phyloP scores from a whole-genome alignment of 306 rosid genomes.

The Malus orientalis region DNA sequence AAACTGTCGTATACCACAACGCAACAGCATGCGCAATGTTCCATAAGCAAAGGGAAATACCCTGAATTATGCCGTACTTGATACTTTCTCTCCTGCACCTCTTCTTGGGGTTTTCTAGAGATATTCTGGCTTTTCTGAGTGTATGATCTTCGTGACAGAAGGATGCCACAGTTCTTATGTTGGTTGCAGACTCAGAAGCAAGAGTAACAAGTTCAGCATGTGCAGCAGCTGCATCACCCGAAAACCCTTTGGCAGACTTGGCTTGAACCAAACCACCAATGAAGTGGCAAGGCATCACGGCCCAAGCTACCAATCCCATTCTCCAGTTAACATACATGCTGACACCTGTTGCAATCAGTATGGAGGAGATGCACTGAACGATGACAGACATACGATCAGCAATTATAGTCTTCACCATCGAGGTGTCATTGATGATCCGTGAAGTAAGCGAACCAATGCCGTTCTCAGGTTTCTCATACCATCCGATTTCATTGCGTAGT shows the following conservation, averaged over 20 bases:
- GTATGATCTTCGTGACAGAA: slow-evolving; percentile 77
- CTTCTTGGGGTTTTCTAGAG: slow-evolving; percentile 57
- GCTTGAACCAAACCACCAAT: slow-evolving; percentile 91
- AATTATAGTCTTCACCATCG: slow-evolving; percentile 73
- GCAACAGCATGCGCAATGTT: slow-evolving; percentile 91
- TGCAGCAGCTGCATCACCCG: slow-evolving; percentile 64
- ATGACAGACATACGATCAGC: slow-evolving; percentile 85
- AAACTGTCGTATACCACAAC: slow-evolving; percentile 75
- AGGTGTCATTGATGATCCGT: slow-evolving; percentile 62
- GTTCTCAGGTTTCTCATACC: slow-evolving; percentile 87
- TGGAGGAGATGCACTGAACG: slow-evolving; percentile 80
- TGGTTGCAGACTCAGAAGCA: slow-evolving; percentile 70
- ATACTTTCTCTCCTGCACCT: slow-evolving; percentile 59
- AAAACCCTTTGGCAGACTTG: slow-evolving; percentile 83
- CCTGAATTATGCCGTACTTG: slow-evolving; percentile 68
- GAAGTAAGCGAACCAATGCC: slow-evolving; percentile 63
- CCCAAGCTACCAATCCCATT: slow-evolving; percentile 91
- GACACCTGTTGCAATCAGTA: slow-evolving; percentile 72
- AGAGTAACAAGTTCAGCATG: slow-evolving; percentile 65
- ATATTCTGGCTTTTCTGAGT: slow-evolving; percentile 48
- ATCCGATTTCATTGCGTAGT: slow-evolving; percentile 64
- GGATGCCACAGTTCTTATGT: slow-evolving; percentile 77
- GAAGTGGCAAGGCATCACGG: slow-evolving; percentile 97
- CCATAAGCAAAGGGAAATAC: slow-evolving; percentile 80
- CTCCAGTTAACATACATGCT: slow-evolving; percentile 78